Percentiles rank a stretch among this genome's conserved stretches.
These are phyloP conservation scores for Fusarium sp. DNA, from an alignment of 2,329 filamentous ascomycete species.

Conservation along the genomic window DNA sequence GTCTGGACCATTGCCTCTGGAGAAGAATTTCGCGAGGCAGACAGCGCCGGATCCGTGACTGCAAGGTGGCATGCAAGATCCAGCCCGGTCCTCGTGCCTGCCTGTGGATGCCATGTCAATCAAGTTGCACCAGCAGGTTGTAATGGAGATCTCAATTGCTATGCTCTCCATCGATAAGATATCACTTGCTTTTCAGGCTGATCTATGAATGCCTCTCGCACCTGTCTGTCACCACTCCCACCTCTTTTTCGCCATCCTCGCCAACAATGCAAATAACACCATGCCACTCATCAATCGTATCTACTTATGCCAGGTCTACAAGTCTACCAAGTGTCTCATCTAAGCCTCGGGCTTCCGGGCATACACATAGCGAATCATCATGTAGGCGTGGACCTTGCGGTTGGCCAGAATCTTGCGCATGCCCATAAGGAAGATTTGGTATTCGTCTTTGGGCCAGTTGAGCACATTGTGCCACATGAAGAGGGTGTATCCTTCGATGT, in stretches of 20 bases:
- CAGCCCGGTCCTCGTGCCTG: background rate
- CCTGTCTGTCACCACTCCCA: background rate
- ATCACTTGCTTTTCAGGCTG: background rate
- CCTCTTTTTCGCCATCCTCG: background rate
- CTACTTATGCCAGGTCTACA: background rate
- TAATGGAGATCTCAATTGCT: background rate
- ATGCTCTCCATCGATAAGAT: background rate
- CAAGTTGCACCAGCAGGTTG: background rate
- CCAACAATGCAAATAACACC: background rate
- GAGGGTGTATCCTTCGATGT: conserved; percentile 39
- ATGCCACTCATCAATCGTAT: background rate
- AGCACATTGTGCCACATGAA: conserved; percentile 36
- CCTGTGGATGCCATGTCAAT: background rate
- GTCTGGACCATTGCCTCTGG: no score
- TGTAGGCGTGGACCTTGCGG: conserved; percentile 34
- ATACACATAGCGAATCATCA: conserved; percentile 38
- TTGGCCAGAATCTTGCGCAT: conserved; percentile 28
- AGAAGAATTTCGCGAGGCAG: accelerated
- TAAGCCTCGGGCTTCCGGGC: conserved; percentile 25
- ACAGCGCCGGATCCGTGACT: accelerated
- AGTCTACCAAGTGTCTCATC: background rate
- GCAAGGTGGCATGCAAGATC: background rate
- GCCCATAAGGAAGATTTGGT: conserved; percentile 24
- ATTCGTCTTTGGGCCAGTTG: conserved; percentile 36
- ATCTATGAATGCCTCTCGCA: background rate